Evolutionary conservation across 352 stramenopile genomes (phyloP), one percentile per base, ranked within the genome.

Genomic region (Globisporangium nagaii): DNA sequence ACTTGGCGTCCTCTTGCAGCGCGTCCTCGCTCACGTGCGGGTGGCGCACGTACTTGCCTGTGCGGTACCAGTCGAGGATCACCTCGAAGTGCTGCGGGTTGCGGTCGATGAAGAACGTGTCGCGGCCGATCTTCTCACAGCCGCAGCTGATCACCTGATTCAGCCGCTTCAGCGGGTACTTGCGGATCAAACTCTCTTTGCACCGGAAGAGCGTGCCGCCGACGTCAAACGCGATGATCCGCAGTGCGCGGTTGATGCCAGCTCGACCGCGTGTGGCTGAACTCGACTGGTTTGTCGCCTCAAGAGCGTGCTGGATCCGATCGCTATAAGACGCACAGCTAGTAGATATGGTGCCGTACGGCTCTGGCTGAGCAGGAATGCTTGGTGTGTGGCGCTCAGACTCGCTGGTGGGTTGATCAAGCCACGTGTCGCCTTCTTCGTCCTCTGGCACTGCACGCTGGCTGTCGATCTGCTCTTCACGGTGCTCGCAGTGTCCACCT

Each of bases 31-130:
- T 54, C 0, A 88, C 58, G 32, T 75, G 70, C 2, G 63, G 58
- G 28, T 72, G 79, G 3, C 60, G 49, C n/a, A 73, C 52, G 10
- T 73, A 63, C 32, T 71, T 80, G 0, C 68, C 75, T 2, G 75
- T 86, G 28, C 78, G 73, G 53, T 91, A 91, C 75, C 75, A 91
- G 50, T 91, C 81, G 20, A 91, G 61, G 25, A 91, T 75, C 54
- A 83, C 64, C 36, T 84, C 73, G 53, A 91, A 91, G 41, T 86
- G 67, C 34, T 73, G 66, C 19, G 81, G 75, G 48, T 87, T 91
- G 30, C 81, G 74, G 50, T 91, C 78, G 34, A 91, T 83, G 40
- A 79, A 89, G 59, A 85, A 83, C 9, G 75, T 76, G 20, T 75
- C 65, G 22, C 35, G 32, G 60, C 63, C 34, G 62, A 84, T 56